Conservation (phyloP, 169 alveolate genomes). For the Plasmodium falciparum region DNA sequence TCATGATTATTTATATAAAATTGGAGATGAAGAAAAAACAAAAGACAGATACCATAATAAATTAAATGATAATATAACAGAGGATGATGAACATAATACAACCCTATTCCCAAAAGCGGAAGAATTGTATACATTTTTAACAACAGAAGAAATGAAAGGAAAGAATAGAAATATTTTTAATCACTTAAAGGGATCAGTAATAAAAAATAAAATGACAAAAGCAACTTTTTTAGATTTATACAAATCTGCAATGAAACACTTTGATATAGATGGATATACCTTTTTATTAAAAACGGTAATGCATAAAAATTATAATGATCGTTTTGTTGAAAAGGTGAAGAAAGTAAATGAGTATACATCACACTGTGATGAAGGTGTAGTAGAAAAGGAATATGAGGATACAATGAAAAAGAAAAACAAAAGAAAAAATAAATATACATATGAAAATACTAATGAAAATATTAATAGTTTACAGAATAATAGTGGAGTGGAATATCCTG, state of each 20-base stretch:
- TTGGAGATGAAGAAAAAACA: too few relatives aligned
- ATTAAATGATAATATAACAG: neutral
- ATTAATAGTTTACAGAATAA: too few relatives aligned
- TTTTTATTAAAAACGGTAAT: constrained; percentile 78
- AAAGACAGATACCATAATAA: too few relatives aligned
- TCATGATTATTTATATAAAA: too few relatives aligned
- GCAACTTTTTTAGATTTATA: constrained; percentile 53
- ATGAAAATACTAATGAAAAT: too few relatives aligned
- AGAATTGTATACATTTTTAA: constrained; percentile 34
- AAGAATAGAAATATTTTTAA: neutral
- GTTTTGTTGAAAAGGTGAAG: constrained; percentile 69
- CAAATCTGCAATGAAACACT: constrained; percentile 74
- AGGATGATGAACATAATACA: constrained; percentile 2
- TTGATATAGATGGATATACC: constrained; percentile 81
- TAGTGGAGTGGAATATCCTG: constrained; percentile 77
- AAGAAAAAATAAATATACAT: neutral
- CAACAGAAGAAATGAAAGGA: neutral
- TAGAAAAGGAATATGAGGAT: neutral
- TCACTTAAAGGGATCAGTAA: constrained; percentile 6
- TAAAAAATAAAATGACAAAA: constrained; percentile 20
- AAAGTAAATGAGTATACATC: constrained; percentile 50
- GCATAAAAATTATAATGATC: constrained; percentile 30
- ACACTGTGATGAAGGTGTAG: constrained; percentile 62
- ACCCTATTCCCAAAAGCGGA: constrained; percentile 31
- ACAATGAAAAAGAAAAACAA: neutral